Evolutionary conservation across 306 rosid species (phyloP).

Genomic region (Medicago arabica): DNA sequence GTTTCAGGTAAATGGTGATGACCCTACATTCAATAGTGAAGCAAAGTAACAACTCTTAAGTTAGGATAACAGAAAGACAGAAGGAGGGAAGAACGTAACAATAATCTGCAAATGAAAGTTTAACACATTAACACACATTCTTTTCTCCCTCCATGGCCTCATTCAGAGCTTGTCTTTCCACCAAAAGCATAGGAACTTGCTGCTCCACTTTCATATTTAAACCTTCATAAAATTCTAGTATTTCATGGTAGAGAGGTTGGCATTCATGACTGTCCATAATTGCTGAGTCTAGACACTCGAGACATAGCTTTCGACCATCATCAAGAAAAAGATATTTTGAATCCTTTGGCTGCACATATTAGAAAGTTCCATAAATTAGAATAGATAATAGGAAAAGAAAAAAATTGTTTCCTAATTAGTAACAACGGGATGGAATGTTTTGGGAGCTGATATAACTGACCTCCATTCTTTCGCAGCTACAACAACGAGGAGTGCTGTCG

Average conservation of each 20-base stretch:
- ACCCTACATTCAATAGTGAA: slow-evolving; percentile 62
- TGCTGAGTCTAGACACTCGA: slow-evolving; percentile 96
- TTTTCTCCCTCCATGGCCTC: slow-evolving; percentile 99
- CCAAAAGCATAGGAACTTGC: slow-evolving; percentile 98
- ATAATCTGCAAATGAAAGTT: background rate
- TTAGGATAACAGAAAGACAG: slow-evolving; percentile 21
- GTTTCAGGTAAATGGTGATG: slow-evolving; percentile 99
- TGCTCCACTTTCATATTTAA: slow-evolving; percentile 94
- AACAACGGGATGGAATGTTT: slow-evolving; percentile 3
- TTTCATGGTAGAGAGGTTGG: slow-evolving; percentile 97
- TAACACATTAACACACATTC: slow-evolving; percentile 47
- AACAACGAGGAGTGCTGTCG: slow-evolving; percentile 92
- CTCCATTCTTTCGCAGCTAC: slow-evolving; percentile 99
- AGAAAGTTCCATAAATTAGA: slow-evolving; percentile 35
- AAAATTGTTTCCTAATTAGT: background rate
- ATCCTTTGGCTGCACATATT: slow-evolving; percentile 78
- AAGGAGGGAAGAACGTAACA: slow-evolving; percentile 5
- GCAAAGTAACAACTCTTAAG: slow-evolving; percentile 14
- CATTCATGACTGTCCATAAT: slow-evolving; percentile 96
- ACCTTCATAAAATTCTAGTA: slow-evolving; percentile 95
- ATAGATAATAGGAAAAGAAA: background rate
- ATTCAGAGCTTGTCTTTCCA: slow-evolving; percentile 95
- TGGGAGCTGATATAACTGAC: slow-evolving; percentile 52
- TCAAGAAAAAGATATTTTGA: slow-evolving; percentile 83
- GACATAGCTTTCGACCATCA: slow-evolving; percentile 93